Conservation (phyloP, 1,139 yeast species). For the Williopsis jadinii region DNA sequence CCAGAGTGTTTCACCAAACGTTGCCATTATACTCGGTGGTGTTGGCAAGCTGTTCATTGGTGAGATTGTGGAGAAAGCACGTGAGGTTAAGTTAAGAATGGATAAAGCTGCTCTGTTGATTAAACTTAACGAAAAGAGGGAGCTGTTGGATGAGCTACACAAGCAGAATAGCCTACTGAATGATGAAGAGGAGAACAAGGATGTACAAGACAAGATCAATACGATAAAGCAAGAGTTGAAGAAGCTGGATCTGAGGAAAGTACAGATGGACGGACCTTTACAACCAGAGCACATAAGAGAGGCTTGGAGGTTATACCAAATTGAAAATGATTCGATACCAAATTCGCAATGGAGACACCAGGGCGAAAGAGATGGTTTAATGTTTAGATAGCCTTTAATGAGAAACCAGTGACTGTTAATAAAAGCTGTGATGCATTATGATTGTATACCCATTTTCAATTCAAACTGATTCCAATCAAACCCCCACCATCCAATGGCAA, state of each 20-base stretch:
- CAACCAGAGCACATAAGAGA: conserved; percentile 82
- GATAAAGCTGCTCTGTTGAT: conserved; percentile 32
- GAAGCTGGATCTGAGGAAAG: conserved; percentile 13
- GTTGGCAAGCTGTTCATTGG: conserved; percentile 84
- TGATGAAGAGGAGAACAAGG: conserved; percentile 19
- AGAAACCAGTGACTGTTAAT: not conserved
- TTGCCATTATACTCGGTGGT: conserved; percentile 80
- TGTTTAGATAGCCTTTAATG: conserved; percentile 42
- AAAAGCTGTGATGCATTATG: too few species aligned
- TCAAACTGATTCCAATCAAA: conserved; percentile 11
- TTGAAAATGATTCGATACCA: conserved; percentile 61
- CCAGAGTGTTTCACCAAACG: conserved; percentile 77
- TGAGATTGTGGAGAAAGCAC: conserved; percentile 77
- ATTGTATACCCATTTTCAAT: too few species aligned
- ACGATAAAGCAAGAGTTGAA: conserved; percentile 13
- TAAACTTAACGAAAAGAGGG: conserved; percentile 26
- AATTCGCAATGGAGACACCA: conserved; percentile 64
- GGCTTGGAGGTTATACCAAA: conserved; percentile 73
- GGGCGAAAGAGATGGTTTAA: conserved; percentile 64
- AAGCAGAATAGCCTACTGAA: conserved; percentile 23
- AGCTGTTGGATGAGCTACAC: conserved; percentile 24
- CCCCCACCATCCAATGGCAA: conserved; percentile 30
- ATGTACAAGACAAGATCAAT: conserved; percentile 7
- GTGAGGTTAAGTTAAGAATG: conserved; percentile 55
- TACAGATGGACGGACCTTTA: conserved; percentile 43